Conservation (phyloP, 768 basidiomycete genomes). For the Podaxis pistillaris region DNA sequence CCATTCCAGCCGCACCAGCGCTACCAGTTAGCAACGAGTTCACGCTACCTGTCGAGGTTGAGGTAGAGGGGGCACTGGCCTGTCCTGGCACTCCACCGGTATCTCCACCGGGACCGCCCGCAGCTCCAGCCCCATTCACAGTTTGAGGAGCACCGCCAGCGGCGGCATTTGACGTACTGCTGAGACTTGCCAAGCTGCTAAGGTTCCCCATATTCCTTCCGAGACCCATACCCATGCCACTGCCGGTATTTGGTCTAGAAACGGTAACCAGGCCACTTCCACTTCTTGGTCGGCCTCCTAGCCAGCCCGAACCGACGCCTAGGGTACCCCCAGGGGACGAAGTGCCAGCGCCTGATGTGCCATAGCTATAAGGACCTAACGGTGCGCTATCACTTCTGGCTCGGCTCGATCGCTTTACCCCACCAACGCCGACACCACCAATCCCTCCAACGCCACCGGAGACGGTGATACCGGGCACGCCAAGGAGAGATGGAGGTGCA, state of each 20-base stretch:
- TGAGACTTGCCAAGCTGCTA: slow-evolving; percentile 1
- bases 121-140: neutral
- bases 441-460: slow-evolving; percentile 3
- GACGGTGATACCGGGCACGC: slow-evolving; percentile 3
- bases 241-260: slow-evolving; percentile 3
- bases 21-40: neutral
- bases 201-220: slow-evolving; percentile 13
- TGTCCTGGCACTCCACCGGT: neutral
- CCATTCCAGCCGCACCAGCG: neutral
- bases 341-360: slow-evolving; percentile 11
- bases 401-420: slow-evolving; percentile 43
- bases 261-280: slow-evolving; percentile 42
- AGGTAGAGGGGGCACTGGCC: neutral
- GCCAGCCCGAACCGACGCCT: slow-evolving; percentile 24
- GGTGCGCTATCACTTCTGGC: slow-evolving; percentile 69
- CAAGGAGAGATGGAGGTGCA: slow-evolving; percentile 9
- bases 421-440: slow-evolving; percentile 18
- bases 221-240: slow-evolving; percentile 16
- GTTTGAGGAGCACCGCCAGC: neutral
- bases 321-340: slow-evolving; percentile 22
- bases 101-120: neutral
- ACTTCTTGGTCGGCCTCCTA: slow-evolving; percentile 45
- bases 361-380: slow-evolving; percentile 45
- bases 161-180: neutral
- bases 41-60: neutral